These are phyloP conservation scores for Triticum aestivum DNA, from an alignment of 176 grass and related monocot genomes.

Conservation along the genomic window IWGSC_CS_RefSeq_v2.1 NC_057801.1:725757948-725758447, in stretches of 20 bases:
- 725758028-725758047: neutral
- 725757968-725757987: neutral
- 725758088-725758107: neutral
- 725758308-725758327: neutral
- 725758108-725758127: neutral
- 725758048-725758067: neutral
- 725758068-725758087: neutral
- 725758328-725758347: neutral
- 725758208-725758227: too few relatives aligned
- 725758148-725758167: too few relatives aligned
- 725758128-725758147: neutral
- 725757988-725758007: neutral
- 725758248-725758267: neutral
- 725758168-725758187: neutral
- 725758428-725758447: neutral
- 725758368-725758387: neutral
- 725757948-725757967: neutral
- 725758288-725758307: neutral
- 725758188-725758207: neutral
- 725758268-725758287: neutral
- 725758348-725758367: neutral
- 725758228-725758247: too few relatives aligned
- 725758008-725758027: neutral
- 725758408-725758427: neutral
- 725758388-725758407: neutral